Base-by-base conservation (phyloP, 768 basidiomycete species). In the Leccinellum rugosiceps region DNA sequence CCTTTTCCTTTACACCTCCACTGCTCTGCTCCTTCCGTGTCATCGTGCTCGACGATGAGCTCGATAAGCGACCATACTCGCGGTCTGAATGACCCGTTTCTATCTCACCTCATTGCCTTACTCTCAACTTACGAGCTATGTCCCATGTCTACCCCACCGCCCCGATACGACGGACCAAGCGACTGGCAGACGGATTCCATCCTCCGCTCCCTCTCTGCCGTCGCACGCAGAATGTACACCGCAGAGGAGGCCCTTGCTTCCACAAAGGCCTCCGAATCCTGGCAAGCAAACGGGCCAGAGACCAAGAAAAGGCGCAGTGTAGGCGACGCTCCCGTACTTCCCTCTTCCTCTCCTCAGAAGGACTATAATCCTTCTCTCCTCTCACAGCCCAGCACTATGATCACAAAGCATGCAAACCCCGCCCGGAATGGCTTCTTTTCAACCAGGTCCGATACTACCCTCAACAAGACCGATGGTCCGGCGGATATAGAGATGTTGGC, bases 101-200 rank as follows among this genome's bases (percentile, higher is more conserved):
- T 81, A 45, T 75, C 78, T 1, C 81, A 86, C 65, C 81, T 86
- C 49, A 76, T 84, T 59, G 78, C 82, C 23, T 69, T 85, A 8
- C 73, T 86, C 28, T 84, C 85, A 17, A 71, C 83, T 11, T 86
- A 84, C 65, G 83, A 85, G 58, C 76, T 80, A 48, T 80, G 81
- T 49, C 80, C 81, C 21, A 66, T 72, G 59, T 74, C 77, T 14
- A 74, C 77, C n/a, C 80, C 83, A 41, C 70, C 75, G 58, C 83
- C 83, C 31, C 75, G 75, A 50, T 84, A 83, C 68, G 73, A 79
- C 65, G 85, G 85, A 1, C 82, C 82, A 6, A 58, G 73, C 52
- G 78, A 83, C 70, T 82, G 78, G 80, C 80, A 84, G 63, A 85
- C 81, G 21, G 82, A 85, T 54, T 74, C 76, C 60, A 83, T 86